Base-by-base conservation (phyloP, 805 yeast species). In the Grigorovia jiainica region DNA sequence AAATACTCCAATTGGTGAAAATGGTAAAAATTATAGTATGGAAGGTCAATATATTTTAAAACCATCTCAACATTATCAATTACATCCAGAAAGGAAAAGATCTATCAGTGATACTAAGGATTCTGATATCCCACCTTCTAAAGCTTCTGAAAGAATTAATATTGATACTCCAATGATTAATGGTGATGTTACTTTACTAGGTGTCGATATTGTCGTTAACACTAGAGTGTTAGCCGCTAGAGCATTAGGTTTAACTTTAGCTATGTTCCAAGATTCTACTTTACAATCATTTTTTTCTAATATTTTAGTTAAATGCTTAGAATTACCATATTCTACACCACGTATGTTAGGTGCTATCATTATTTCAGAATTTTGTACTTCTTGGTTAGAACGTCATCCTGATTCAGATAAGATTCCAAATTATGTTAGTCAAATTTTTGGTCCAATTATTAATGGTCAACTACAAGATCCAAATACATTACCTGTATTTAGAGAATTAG, bases 1-100 rank as follows among this genome's bases (percentile, higher is more conserved):
- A 36, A 80, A 86, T 81, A 90, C 97, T 0, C 99, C 99, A 3
- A 83, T 92, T 44, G 98, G 99, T 46, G 78, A 87, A 42, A 83
- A 95, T 4, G 78, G 97, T 48, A 84, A 82, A 58, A 84, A 81
- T 52, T 92, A 86, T 60, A 75, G 78, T 27, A 86, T 92, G 95
- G 79, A 84, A 49, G 67, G 83, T 0, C 66, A 71, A n/a, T 70
- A 78, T 39, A 75, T 92, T 34, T 65, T 90, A 55, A 76, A 84
- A 48, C 95, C 97, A 1, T 82, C 95, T 13, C 57, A 51, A 31
- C 57, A 60, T 43, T 63, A 63, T 38, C 58, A 58, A 44, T 39
- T 63, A 20, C 59, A 55, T 40, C 51, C 58, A 16, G 61, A 58
- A 25, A 53, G 52, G 37, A 63, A 63, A 39, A 58, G 67, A 45